These are phyloP conservation scores for Suaeda aralocaspica DNA, from an alignment of 148 eudicot species.

Conservation along the genomic window DNA sequence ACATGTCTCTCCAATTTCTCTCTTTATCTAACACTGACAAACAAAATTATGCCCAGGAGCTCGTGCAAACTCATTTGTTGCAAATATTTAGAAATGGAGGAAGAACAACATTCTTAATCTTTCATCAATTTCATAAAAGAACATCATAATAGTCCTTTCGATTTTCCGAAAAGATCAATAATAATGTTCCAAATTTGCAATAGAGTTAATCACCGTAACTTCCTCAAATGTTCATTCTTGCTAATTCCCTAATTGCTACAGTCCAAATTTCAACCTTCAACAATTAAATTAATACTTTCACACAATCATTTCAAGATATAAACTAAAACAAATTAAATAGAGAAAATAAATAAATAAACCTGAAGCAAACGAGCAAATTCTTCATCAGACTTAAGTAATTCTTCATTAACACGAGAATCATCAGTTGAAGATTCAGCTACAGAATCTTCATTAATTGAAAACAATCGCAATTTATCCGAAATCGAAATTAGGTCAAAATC, in stretches of 20 bases:
- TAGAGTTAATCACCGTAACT: not conserved
- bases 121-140: too few species aligned
- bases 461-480: slow-evolving; percentile 52
- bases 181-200: not conserved
- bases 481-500: slow-evolving; percentile 63
- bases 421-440: slow-evolving; percentile 24
- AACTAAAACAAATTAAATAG: too few species aligned
- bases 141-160: too few species aligned
- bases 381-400: slow-evolving; percentile 55
- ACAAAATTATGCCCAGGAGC: too few species aligned
- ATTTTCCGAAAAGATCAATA: not conserved
- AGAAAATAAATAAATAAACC: slow-evolving; percentile 32
- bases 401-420: slow-evolving; percentile 25
- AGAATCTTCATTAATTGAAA: slow-evolving; percentile 42
- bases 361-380: slow-evolving; percentile 85
- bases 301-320: not conserved
- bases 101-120: not conserved
- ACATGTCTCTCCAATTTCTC: too few species aligned
- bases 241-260: not conserved
- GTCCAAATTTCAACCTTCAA: not conserved
- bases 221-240: not conserved
- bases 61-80: too few species aligned
- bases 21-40: too few species aligned
- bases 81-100: not conserved
- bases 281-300: not conserved